These are phyloP conservation scores for Neurospora sp. DNA, from an alignment of 495 filamentous ascomycete genomes.

Conservation along the genomic window DNA sequence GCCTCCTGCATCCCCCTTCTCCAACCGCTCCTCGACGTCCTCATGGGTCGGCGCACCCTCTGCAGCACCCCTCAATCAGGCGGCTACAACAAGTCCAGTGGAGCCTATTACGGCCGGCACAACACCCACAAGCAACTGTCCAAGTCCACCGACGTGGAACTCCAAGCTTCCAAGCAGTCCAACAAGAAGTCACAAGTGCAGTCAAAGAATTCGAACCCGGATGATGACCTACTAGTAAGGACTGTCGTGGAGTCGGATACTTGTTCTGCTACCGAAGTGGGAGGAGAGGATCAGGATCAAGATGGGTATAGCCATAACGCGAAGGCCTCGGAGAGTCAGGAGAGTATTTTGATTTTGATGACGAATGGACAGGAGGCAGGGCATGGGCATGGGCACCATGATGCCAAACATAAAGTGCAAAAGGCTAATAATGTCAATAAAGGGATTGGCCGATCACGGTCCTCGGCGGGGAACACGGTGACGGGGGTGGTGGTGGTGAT, in stretches of 20 bases:
- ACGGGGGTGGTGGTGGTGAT: neutral
- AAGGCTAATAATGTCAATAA: neutral
- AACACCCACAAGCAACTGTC: neutral
- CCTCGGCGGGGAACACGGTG: neutral
- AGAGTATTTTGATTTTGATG: neutral
- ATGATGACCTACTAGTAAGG: neutral
- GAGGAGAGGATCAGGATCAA: neutral
- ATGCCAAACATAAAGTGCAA: neutral
- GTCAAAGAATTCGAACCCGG: neutral
- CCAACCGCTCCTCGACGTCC: conserved; percentile 28
- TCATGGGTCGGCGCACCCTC: neutral
- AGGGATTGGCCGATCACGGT: neutral
- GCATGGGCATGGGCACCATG: neutral
- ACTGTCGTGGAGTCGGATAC: neutral
- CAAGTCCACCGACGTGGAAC: neutral
- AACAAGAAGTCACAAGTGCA: neutral
- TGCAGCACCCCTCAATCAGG: neutral
- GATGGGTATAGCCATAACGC: neutral
- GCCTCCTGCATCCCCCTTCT: conserved; percentile 41
- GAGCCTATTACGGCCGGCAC: neutral
- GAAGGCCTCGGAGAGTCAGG: neutral
- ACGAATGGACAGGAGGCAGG: neutral
- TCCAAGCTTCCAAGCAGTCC: neutral
- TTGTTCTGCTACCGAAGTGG: neutral
- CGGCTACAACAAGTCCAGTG: neutral